Evolutionary conservation across 2,329 filamentous ascomycete genomes (phyloP), one percentile per base, ranked within the genome.

Genomic region (Aureobasidium pullulans): DNA sequence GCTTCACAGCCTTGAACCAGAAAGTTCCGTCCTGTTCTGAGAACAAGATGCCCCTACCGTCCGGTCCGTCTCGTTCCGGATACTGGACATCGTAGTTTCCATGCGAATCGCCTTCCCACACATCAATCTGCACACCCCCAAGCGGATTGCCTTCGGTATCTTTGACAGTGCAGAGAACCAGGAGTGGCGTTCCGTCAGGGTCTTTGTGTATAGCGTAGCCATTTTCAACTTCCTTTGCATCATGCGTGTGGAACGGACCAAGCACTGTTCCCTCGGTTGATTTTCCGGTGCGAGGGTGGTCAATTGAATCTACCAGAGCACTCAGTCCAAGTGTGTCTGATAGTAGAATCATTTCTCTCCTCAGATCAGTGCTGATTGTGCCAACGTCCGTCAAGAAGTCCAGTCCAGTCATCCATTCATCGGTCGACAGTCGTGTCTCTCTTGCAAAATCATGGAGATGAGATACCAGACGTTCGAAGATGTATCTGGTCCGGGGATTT

Each of bases 371-470:
- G 69, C 82, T 86, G 60, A 84, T 90, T 71, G 90, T 79, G 4
- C 88, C 88, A n/a, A 85, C 84, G 44, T 77, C 76, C 0, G 85
- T 87, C 29, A 91, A 73, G 72, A 90, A 91, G 43, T 80, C 72
- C 58, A 90, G 77, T 1, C 82, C 85, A 0, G 79, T 74, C 83
- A 87, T 87, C 88, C 88, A 91, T 75, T 92, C 88, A 4, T 82
- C 77, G 3, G 84, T 87, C 69, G 84, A 88, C 37, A 91, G 77
- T 19, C 87, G 78, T 3, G 87, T 90, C 72, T 91, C 88, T 58
- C 87, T 81, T 6, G 87, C 86, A 69, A 90, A 90, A 73, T 90
- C 87, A 72, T 92, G 88, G 1, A 91, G 75, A 72, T 92, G 88
- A 7, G 81, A 81, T 56, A 90, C 85, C 11, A 91, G 79, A 11